Conservation (phyloP, 2,329 filamentous ascomycete genomes). For the Talaromyces sp. region DNA sequence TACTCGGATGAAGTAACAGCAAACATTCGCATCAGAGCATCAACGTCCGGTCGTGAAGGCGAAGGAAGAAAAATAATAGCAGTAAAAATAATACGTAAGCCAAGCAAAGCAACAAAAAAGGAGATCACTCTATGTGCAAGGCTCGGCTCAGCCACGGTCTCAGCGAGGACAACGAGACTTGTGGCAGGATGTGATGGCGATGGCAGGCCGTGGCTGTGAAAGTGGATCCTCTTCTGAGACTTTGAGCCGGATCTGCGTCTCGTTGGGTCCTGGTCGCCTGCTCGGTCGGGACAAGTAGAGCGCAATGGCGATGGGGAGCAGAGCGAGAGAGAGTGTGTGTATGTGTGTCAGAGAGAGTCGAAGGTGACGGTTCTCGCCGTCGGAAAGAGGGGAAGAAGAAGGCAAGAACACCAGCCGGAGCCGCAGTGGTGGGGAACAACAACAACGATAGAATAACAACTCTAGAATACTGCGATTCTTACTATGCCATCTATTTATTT, state of each 20-base stretch:
- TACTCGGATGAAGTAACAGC: neutral
- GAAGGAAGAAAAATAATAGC: neutral
- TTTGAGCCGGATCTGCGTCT: neutral
- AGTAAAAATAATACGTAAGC: neutral
- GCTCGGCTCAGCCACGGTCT: neutral
- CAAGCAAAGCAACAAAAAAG: neutral
- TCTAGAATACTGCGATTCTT: neutral
- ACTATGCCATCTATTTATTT: neutral
- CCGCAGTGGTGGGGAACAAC: neutral
- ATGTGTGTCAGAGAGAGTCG: neutral
- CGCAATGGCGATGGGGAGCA: conserved; percentile 3
- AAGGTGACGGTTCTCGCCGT: neutral
- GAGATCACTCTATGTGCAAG: neutral
- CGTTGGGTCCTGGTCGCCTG: neutral
- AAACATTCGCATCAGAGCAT: neutral
- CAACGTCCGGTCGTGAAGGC: neutral
- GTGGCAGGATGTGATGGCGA: too few relatives aligned
- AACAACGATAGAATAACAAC: neutral
- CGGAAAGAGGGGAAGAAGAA: neutral
- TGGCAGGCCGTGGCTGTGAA: neutral
- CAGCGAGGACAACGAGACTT: neutral
- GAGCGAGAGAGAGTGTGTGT: neutral
- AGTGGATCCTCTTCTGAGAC: neutral
- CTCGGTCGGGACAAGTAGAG: neutral
- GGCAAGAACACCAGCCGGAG: neutral